Evolutionary conservation across 768 basidiomycete genomes (phyloP), one percentile per base, ranked within the genome.

Genomic region (Phaeolepiota aurea): DNA sequence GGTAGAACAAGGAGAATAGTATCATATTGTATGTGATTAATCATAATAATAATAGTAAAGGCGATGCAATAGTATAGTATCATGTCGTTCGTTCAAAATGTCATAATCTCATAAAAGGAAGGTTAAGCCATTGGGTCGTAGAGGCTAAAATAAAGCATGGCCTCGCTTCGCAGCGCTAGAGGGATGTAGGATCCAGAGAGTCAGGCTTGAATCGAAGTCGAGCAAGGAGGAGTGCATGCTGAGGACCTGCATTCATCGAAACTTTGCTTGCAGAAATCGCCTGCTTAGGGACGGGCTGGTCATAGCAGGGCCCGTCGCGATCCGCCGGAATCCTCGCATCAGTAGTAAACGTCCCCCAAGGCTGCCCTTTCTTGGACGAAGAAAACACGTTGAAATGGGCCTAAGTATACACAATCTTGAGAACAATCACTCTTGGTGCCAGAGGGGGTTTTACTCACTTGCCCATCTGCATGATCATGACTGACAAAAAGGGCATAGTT

Each of bases 401-500:
- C 54, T 71, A 51, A 16, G 22, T 4, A 14, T 19, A 35, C 9
- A 9, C 25, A 28, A 7, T 7, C 7, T 28, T 28, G n/a, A n/a
- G 25, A 7, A 7, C 7, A n/a, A 7, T 28, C 25, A 7, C 7
- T n/a, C 7, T n/a, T 7, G n/a, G 25, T 7, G n/a, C 7, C 25
- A 28, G n/a, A 28, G 25, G 25, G n/a, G n/a, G 10, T 16, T 4
- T 3, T 32, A 14, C 39, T 20, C 44, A 66, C 74, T 62, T 74
- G 72, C 3, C 77, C 71, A 48, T 80, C 72, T 1, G 69, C 74
- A 57, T 86, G 82, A 43, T 66, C 65, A 45, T 87, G 81, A 49
- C 82, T 82, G 25, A 88, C 85, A 47, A 87, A 79, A 18, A 86
- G 59, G 0, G 77, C 87, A 57, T 85, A 84, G 42, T 84, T 80